phyloP scores from a whole-genome alignment of 2,329 filamentous ascomycete genomes.

The Neofusicoccum cordaticola region DNA sequence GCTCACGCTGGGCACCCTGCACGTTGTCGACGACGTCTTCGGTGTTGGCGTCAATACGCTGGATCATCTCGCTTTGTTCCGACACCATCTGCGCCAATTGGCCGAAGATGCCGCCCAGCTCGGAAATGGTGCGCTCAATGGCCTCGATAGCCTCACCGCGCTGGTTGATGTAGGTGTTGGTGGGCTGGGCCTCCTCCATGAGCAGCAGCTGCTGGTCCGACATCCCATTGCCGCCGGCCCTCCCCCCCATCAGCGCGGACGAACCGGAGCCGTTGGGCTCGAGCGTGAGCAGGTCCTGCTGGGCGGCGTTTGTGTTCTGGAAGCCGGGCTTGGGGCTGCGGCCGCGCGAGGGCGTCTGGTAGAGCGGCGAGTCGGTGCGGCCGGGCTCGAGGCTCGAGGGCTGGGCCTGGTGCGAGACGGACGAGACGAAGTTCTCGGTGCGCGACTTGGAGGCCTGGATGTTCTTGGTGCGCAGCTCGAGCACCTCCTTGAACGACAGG shows the following conservation, averaged over 20 bases:
- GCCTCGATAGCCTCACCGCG: conserved; percentile 94
- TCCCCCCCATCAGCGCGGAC: conserved; percentile 12
- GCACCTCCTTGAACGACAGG: conserved; percentile 93
- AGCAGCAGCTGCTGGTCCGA: conserved; percentile 80
- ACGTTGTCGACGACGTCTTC: conserved; percentile 98
- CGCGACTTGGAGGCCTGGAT: conserved; percentile 89
- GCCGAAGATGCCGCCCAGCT: conserved; percentile 88
- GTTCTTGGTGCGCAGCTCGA: conserved; percentile 95
- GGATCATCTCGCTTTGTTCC: conserved; percentile 96
- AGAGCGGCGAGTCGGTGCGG: conserved; percentile 80
- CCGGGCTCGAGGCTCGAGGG: conserved; percentile 55
- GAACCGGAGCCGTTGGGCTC: conserved; percentile 60
- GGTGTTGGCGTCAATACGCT: conserved; percentile 94
- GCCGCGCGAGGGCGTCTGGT: conserved; percentile 70
- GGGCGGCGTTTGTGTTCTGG: conserved; percentile 44
- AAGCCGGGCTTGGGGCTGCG: conserved; percentile 50
- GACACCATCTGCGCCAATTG: conserved; percentile 96
- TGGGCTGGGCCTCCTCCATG: conserved; percentile 86
- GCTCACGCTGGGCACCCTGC: conserved; percentile 88
- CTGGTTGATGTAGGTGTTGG: conserved; percentile 88
- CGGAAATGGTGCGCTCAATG: conserved; percentile 91
- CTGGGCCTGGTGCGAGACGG: conserved; percentile 64
- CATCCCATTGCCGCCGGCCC: conserved; percentile 42
- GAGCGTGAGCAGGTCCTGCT: conserved; percentile 72
- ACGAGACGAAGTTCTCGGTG: conserved; percentile 95